Conservation (phyloP, 306 rosid genomes). For the Pyrus betulifolia region DNA sequence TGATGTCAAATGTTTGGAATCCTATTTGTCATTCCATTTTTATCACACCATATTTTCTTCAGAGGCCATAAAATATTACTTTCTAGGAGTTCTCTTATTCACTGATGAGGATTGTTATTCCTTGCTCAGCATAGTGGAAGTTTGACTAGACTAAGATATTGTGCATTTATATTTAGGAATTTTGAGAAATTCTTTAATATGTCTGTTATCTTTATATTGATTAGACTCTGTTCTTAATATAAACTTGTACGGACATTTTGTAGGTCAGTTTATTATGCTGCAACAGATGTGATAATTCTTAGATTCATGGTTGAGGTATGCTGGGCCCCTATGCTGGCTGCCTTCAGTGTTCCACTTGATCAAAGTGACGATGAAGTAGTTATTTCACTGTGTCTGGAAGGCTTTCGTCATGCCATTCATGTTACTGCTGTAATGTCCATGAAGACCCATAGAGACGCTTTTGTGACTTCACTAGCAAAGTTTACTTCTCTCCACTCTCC, state of each 20-base stretch:
- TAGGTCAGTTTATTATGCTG: constrained; percentile 96
- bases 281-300: constrained; percentile 85
- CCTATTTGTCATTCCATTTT: not conserved
- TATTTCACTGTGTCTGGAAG: constrained; percentile 83
- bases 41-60: not conserved
- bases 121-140: not conserved
- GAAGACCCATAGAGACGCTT: constrained; percentile 99
- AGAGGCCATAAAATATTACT: not conserved
- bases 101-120: not conserved
- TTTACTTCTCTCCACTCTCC: constrained; percentile 96
- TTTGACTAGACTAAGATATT: not conserved
- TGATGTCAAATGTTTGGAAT: not conserved
- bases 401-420: constrained; percentile 88
- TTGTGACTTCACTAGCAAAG: constrained; percentile 95
- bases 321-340: constrained; percentile 99
- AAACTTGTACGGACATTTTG: constrained; percentile 27
- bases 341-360: constrained; percentile 98
- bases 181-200: not conserved
- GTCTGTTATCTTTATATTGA: not conserved
- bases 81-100: not conserved
- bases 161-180: not conserved
- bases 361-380: constrained; percentile 91
- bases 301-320: constrained; percentile 97
- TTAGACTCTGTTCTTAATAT: constrained; percentile 1
- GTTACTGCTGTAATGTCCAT: constrained; percentile 93